These are phyloP conservation scores for Eucommia ulmoides DNA, from an alignment of 257 asterid genomes.

Conservation along the genomic window DNA sequence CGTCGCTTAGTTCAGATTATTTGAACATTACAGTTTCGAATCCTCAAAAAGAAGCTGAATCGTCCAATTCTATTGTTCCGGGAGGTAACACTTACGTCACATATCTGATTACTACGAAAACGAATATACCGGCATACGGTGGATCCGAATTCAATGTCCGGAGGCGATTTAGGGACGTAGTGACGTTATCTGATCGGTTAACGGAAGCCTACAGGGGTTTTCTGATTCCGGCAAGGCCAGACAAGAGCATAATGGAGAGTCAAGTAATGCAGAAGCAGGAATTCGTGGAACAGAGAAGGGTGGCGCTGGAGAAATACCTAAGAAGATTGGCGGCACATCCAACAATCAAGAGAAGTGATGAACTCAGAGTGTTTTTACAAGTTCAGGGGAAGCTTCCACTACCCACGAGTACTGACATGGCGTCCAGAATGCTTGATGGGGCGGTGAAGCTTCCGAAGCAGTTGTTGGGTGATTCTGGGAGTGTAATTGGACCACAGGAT, in stretches of 20 bases:
- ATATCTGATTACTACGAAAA: slow-evolving; percentile 65
- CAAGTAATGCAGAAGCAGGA: slow-evolving; percentile 99
- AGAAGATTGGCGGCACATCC: slow-evolving; percentile 73
- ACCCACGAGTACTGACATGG: slow-evolving; percentile 58
- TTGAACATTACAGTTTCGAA: slow-evolving; percentile 57
- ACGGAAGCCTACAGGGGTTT: slow-evolving; percentile 65
- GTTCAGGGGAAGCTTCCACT: slow-evolving; percentile 81
- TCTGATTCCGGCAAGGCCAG: slow-evolving; percentile 88
- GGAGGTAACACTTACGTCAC: slow-evolving; percentile 65
- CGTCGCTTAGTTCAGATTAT: slow-evolving; percentile 38
- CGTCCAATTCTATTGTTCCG: slow-evolving; percentile 73
- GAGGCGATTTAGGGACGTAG: slow-evolving; percentile 82
- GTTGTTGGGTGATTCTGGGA: slow-evolving; percentile 66
- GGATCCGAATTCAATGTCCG: slow-evolving; percentile 58
- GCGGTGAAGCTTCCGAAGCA: slow-evolving; percentile 83
- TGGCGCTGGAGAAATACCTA: slow-evolving; percentile 77
- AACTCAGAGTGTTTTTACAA: slow-evolving; percentile 79
- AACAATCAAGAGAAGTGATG: slow-evolving; percentile 66
- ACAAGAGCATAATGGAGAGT: slow-evolving; percentile 84
- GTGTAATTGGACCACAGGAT: slow-evolving; percentile 70
- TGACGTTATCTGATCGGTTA: slow-evolving; percentile 79
- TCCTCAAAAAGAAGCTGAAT: slow-evolving; percentile 75
- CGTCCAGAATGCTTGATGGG: slow-evolving; percentile 90
- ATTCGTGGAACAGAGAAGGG: slow-evolving; percentile 92
- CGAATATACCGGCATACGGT: slow-evolving; percentile 46